A percentile compares a stretch with the other conserved stretches of the same genome.
Conservation (phyloP, 2,329 filamentous ascomycete species). For the Amphichorda felina region DNA sequence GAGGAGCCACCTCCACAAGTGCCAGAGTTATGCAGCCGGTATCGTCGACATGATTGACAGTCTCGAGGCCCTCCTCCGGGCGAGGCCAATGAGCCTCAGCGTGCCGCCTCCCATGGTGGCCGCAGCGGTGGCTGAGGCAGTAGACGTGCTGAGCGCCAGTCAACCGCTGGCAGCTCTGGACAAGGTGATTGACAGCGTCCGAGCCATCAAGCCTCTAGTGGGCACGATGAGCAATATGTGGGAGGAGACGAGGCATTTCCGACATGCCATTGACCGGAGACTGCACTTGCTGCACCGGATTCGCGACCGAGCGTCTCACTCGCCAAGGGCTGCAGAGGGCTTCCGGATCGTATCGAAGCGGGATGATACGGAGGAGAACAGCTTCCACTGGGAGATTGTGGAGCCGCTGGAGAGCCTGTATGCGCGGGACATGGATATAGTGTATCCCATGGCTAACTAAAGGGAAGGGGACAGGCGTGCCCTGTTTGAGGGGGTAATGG, state of each 20-base stretch:
- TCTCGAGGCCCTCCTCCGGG: constrained; percentile 23
- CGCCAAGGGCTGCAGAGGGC: constrained; percentile 14
- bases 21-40: constrained; percentile 38
- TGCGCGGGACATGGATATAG: constrained; percentile 23
- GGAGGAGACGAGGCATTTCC: constrained; percentile 42
- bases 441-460: constrained; percentile 12
- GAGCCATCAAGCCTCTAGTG: constrained; percentile 38
- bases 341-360: constrained; percentile 15
- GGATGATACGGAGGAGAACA: constrained; percentile 15
- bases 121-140: constrained; percentile 49
- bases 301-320: constrained; percentile 6
- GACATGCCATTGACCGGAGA: constrained; percentile 29
- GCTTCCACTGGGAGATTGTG: constrained; percentile 21
- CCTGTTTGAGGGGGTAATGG: neutral
- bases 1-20: constrained; percentile 31
- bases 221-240: constrained; percentile 46
- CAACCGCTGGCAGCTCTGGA: constrained; percentile 39
- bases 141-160: constrained; percentile 54
- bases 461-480: no score
- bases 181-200: constrained; percentile 39
- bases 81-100: constrained; percentile 15
- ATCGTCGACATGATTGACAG: constrained; percentile 35
- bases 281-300: constrained; percentile 15
- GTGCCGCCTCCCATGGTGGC: constrained; percentile 50
- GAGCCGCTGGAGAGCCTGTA: constrained; percentile 21